Base-by-base conservation (phyloP, 306 rosid genomes). In the Dryas drummondii region DNA sequence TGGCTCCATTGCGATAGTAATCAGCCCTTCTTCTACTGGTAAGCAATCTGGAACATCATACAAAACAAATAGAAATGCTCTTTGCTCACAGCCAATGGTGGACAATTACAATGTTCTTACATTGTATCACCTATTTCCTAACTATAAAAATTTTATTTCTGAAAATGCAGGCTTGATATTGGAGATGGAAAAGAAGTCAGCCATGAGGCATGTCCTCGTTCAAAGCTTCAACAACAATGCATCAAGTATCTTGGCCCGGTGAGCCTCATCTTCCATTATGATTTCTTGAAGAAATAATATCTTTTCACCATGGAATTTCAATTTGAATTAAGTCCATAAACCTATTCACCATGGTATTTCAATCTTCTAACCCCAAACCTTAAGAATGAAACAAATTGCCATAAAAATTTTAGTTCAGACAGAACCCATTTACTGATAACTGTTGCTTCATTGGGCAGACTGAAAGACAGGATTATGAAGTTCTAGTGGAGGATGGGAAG, bases 1-100 rank as follows among this genome's bases (percentile, higher is more conserved):
- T 93, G 97, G 98, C 93, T 93, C 40, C 96, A 86, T 8, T 89
- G 97, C 74, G 87, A 91, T 51, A 89, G 97, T 72, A 79, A 76
- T 61, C 89, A 91, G 56, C 97, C 98, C 46, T 93, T 93, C 86
- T 93, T 93, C 86, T 93, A 89, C 65, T 93, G 97, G 98, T 93
- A 82, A 66, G 83, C 75, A 51, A 52, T 41, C 17, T 7, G 47
- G 64, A 41, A 17, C 42, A 67, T 64, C 68, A 66, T 42, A 12
- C 10, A 48, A 47, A 73, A 73, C 54, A 16, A 55, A 51, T 16
- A 72, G 42, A 45, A 48, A n/a, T 15, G 22, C 16, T 73, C 62
- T 46, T 22, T 65, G 68, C 55, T 75, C 32, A 69, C 67, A 69
- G 16, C 52, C 22, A 70, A 75, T 57, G 56, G 37, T 32, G 37